These are phyloP conservation scores for Penicillium sp. DNA, from an alignment of 2,329 filamentous ascomycete genomes.

Conservation along the genomic window DNA sequence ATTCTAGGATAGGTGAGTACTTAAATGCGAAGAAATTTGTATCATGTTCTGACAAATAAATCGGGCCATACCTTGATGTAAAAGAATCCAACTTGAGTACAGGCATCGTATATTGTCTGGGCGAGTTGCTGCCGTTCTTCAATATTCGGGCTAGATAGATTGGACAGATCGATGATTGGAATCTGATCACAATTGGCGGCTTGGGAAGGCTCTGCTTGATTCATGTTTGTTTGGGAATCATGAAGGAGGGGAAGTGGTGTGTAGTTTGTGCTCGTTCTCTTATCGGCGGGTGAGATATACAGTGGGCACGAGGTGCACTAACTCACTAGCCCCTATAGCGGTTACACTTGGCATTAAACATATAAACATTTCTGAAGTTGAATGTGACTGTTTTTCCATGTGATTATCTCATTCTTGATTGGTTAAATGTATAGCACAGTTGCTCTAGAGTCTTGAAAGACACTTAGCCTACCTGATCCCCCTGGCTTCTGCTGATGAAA, in stretches of 20 bases:
- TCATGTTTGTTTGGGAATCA: neutral
- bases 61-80: conserved; percentile 34
- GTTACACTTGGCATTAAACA: no score
- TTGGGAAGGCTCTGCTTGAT: conserved; percentile 1
- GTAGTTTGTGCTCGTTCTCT: neutral
- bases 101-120: conserved; percentile 38
- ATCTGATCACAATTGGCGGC: conserved; percentile 29
- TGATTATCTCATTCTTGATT: no score
- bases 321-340: no score
- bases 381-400: no score
- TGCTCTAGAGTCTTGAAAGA: no score
- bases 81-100: conserved; percentile 49
- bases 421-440: no score
- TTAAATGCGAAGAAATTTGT: neutral
- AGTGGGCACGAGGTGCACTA: neutral
- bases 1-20: conserved; percentile 11
- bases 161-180: conserved; percentile 47
- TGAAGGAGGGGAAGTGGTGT: neutral
- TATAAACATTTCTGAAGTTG: no score
- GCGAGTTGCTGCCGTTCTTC: conserved; percentile 42
- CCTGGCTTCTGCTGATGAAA: no score
- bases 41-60: neutral
- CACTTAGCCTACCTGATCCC: no score
- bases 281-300: neutral
- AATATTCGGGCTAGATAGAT: conserved; percentile 37